Base-by-base conservation (phyloP, 805 yeast species). In the Starmerella gropengiesseri region DNA sequence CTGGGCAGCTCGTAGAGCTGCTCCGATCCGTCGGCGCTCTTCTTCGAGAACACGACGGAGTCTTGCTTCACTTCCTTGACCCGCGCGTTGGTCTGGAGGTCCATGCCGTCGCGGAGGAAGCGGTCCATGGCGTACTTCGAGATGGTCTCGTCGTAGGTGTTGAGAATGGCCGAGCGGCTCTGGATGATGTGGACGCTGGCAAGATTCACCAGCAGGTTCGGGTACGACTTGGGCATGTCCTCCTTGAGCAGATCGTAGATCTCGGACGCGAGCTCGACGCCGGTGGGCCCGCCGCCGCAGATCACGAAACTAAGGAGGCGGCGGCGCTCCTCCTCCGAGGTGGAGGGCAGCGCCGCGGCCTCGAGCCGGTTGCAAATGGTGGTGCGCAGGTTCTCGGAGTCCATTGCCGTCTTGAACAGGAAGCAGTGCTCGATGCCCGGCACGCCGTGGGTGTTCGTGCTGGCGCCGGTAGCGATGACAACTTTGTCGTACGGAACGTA, bases 261-360 rank as follows among this genome's bases (percentile, higher is more conserved):
- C 59, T 78, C 85, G 25, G 84, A 81, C 23, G 85, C 84, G 53
- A 77, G 70, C 56, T 77, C 84, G 27, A 75, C 81, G 52, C 84
- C 84, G 1, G 84, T 77, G 42, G 84, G 82, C 33, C 84, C 84
- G 47, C 83, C 84, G 48, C 84, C 84, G 58, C 82, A 77, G 26
- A 77, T 71, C 12, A 77, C 81, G 58, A 77, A 77, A 40, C 77
- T 71, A 36, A 78, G 64, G 46, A 78, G 58, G 45, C 68, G 69
- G 53, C 73, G 74, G 50, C 83, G 71, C 54, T 77, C 81, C 34
- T 69, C 78, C 49, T 74, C 78, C 1, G 76, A 48, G 0, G 81
- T 75, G 0, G 81, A 72, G 41, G 83, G 83, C 49, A 78, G 61
- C 49, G 80, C 71, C 2, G 85, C 83, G 44, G 60, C 63, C 55